Evolutionary conservation across 192 early-diverging fungal genomes (phyloP).

Genomic region (Coemansia sp.): DNA sequence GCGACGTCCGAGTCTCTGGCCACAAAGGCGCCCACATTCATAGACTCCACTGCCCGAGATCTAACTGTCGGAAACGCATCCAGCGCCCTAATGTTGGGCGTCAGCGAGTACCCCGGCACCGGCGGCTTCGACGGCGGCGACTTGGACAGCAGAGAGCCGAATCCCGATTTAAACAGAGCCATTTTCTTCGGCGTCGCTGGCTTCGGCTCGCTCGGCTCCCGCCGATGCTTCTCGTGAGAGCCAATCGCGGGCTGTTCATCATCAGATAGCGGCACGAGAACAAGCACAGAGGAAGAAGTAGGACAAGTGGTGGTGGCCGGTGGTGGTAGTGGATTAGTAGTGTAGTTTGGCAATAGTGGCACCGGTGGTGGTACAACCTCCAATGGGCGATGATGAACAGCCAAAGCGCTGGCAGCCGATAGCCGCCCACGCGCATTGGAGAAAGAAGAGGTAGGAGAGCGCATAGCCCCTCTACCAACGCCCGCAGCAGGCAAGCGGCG

Average conservation of each 20-base stretch:
- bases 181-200: neutral
- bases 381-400: too few relatives aligned
- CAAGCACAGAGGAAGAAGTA: neutral
- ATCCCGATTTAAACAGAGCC: constrained; percentile 24
- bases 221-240: too few relatives aligned
- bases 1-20: neutral
- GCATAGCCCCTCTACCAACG: too few relatives aligned
- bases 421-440: too few relatives aligned
- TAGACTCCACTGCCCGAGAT: neutral
- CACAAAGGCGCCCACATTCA: neutral
- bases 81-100: neutral
- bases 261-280: neutral
- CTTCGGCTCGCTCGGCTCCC: neutral
- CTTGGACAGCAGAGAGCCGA: constrained; percentile 29
- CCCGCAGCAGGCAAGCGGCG: too few relatives aligned
- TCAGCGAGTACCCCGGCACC: neutral
- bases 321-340: neutral
- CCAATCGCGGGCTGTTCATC: neutral
- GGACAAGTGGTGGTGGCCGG: neutral
- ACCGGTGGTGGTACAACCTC: neutral
- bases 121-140: neutral
- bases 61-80: neutral
- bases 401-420: too few relatives aligned
- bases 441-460: too few relatives aligned
- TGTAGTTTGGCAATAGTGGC: neutral